Evolutionary conservation across 169 alveolate species (phyloP), one percentile per base, ranked within the genome.

Genomic region (Plasmodium billcollinsi): DNA sequence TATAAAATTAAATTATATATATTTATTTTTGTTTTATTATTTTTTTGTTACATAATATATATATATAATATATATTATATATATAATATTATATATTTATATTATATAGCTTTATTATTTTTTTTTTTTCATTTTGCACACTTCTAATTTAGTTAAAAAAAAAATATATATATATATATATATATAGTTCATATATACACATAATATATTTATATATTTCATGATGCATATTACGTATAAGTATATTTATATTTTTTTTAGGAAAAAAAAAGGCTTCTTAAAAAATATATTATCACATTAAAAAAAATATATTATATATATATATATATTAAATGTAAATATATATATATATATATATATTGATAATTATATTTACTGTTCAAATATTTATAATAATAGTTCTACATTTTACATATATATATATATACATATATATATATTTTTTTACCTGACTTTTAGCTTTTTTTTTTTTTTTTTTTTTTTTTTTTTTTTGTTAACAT

Each of bases 381-480:
- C 50, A 63, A 7, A 47, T 33, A 33, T 33, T 33, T 33, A 33
- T 33, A 33, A 33, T 33, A 4, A 33, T 33, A 33, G 45, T 33
- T 33, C 45, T 33, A 33, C 45, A 33, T 33, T 33, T 33, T 33
- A 33, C 45, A 33, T 33, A 33, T 33, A 26, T 26, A 39, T 26
- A 45, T 29, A 47, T 26, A 39, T 26, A 45, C 14, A 47, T 61
- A 20, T 18, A 20, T 61, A 2, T 15, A 24, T 61, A 24, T 29
- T 75, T 75, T 14, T 75, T 75, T 33, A 21, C n/a, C 65, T 61
- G 49, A 75, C 89, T 61, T 24, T 50, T 45, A 11, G 18, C 43
- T 58, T 56, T 76, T 76, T 76, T 65, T 63, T 65, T 76, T 61
- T 20, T 61, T 39, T 74, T 61, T 39, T 74, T 29, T 74, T 74